These are phyloP conservation scores for Stellera chamaejasme DNA, from an alignment of 345 rosid genomes.

Conservation along the genomic window DNA sequence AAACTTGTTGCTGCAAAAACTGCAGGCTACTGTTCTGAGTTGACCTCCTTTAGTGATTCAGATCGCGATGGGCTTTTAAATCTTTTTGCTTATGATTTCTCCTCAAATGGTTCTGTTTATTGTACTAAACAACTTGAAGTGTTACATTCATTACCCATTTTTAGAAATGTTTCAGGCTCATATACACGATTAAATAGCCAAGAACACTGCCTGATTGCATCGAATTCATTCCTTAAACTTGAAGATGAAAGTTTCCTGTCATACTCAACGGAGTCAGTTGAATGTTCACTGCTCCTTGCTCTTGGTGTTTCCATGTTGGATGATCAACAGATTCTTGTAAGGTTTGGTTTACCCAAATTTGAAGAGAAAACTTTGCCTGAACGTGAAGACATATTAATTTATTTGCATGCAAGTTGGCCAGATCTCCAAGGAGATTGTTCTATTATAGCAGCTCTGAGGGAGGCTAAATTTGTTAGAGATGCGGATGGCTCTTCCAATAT, in stretches of 20 bases:
- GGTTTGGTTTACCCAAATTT: conserved; percentile 78
- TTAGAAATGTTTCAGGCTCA: conserved; percentile 64
- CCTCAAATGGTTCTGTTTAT: conserved; percentile 48
- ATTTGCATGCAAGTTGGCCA: conserved; percentile 64
- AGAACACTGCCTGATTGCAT: conserved; percentile 64
- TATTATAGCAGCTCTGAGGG: conserved; percentile 65
- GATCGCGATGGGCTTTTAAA: conserved; percentile 63
- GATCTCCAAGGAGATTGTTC: conserved; percentile 64
- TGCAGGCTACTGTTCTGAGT: conserved; percentile 66
- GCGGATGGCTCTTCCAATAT: conserved; percentile 67
- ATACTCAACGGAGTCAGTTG: conserved; percentile 52
- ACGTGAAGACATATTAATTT: conserved; percentile 68
- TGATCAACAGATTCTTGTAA: conserved; percentile 73
- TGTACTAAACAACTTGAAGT: conserved; percentile 64
- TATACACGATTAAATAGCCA: conserved; percentile 44
- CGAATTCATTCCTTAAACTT: conserved; percentile 80
- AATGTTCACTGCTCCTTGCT: conserved; percentile 55
- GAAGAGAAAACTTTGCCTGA: conserved; percentile 61
- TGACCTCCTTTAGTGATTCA: conserved; percentile 45
- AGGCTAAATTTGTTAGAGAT: conserved; percentile 66
- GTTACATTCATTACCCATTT: conserved; percentile 72
- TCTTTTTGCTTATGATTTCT: conserved; percentile 74
- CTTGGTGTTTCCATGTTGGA: conserved; percentile 77
- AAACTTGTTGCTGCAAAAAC: conserved; percentile 71
- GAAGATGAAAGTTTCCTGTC: conserved; percentile 61